Base-by-base conservation (phyloP, 148 eudicot genomes). In the Bassia scoparia region DNA sequence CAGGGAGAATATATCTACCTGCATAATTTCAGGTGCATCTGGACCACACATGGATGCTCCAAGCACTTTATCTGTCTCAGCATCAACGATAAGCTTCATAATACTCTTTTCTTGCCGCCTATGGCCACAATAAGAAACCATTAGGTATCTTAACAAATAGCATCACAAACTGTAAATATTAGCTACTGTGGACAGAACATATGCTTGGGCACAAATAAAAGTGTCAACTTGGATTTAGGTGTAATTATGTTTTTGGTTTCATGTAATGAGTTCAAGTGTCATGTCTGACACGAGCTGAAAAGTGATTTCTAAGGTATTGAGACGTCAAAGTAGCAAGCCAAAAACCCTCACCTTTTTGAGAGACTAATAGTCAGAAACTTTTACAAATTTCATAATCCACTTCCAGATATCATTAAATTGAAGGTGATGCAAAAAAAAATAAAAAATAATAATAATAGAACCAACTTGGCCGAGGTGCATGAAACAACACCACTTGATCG, bases 21-120 rank as follows among this genome's bases (percentile, higher is more conserved):
- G 99, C 94, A 95, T 90, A 74, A 95, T 92, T 81, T 95, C 99
- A 76, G 99, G 78, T 26, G 97, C 87, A 87, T 95, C 99, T 48
- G 97, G 96, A 62, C 99, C 99, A 66, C 96, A 92, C 99, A 95
- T 95, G 78, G 99, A 87, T 61, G 97, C 99, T 74, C 99, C 99
- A 76, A 95, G 83, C 74, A 95, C 99, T 85, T 85, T 91, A 86
- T 95, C 92, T 2, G 94, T 91, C 80, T 87, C 90, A 46, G 89
- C 89, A 75, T 92, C 96, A 53, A 95, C 99, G 73, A 95, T 65
- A 81, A 95, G 96, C 85, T 95, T 95, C 99, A 95, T 92, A 55
- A 92, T 50, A 33, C 96, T 75, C 79, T 92, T 95, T 82, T 95
- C 97, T 83, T 87, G 93, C 27, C 99, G 91, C 74, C 99, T 95